A percentile compares a stretch with the other conserved stretches of the same genome.
Evolutionary conservation across 345 rosid genomes (phyloP).

Genomic region (Eucalyptus shirleyi): DNA sequence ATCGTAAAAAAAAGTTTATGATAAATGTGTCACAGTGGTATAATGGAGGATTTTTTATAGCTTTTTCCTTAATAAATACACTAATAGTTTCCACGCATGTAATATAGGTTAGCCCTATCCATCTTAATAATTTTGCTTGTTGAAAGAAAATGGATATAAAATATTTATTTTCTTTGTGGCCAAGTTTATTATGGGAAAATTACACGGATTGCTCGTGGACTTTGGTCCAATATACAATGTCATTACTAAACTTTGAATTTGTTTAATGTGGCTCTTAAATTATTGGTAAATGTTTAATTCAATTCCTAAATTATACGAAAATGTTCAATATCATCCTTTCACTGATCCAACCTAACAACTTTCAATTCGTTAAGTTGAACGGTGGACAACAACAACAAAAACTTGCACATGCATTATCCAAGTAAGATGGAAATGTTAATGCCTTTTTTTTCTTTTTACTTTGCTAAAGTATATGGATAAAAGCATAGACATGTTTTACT

Average conservation of each 20-base stretch:
- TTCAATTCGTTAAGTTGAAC: neutral
- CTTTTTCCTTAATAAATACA: neutral
- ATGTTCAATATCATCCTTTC: neutral
- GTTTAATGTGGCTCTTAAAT: accelerated
- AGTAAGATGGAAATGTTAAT: neutral
- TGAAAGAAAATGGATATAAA: neutral
- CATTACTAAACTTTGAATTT: neutral
- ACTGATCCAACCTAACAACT: accelerated
- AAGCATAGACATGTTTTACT: neutral
- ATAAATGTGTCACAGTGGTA: accelerated
- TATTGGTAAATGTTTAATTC: neutral
- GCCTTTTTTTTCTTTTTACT: neutral
- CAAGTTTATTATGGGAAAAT: neutral
- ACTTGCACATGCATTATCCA: neutral
- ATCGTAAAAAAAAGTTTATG: too few species aligned
- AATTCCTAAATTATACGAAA: accelerated
- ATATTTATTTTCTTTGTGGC: neutral
- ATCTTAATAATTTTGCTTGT: neutral
- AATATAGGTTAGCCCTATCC: neutral
- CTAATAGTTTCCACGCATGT: neutral
- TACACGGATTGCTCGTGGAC: neutral
- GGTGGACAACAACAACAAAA: neutral
- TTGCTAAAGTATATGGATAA: neutral
- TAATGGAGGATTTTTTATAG: too few species aligned
- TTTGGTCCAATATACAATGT: neutral